These are phyloP conservation scores for Amaranthus palmeri DNA, from an alignment of 148 eudicot species.

Conservation along the genomic window DNA sequence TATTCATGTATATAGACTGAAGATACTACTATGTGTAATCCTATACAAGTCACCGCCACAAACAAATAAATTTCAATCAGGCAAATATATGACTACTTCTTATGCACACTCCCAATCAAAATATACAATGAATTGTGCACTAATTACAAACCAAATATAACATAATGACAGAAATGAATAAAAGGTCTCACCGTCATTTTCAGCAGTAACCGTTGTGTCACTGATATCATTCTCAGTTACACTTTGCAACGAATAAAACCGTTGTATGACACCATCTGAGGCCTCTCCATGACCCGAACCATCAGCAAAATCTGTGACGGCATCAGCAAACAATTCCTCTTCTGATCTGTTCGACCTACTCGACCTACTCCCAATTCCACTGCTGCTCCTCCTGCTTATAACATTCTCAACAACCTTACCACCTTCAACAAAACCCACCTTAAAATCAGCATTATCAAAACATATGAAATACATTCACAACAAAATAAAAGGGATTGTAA, in stretches of 20 bases:
- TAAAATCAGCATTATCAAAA: slow-evolving; percentile 2
- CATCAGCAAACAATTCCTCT: slow-evolving; percentile 70
- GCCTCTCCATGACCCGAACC: slow-evolving; percentile 28
- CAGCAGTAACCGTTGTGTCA: slow-evolving; percentile 4
- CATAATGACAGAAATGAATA: not conserved
- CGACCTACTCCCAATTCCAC: slow-evolving; percentile 45
- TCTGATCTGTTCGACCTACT: slow-evolving; percentile 57
- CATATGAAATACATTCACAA: slow-evolving; percentile 6
- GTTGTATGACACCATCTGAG: slow-evolving; percentile 27
- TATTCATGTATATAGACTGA: too few species aligned
- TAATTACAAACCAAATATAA: not conserved
- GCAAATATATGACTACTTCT: not conserved
- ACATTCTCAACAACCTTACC: slow-evolving; percentile 37
- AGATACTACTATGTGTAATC: not conserved
- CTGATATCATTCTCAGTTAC: slow-evolving; percentile 20
- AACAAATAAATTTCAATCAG: not conserved
- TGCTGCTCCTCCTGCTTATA: slow-evolving; percentile 36
- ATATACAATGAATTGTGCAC: not conserved
- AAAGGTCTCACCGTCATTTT: slow-evolving; percentile 27
- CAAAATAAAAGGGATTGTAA: not conserved
- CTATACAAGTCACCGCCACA: slow-evolving; percentile 2
- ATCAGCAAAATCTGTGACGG: slow-evolving; percentile 53
- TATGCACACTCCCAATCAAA: not conserved
- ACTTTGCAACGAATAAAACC: slow-evolving; percentile 30
- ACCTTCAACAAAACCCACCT: slow-evolving; percentile 34